These are phyloP conservation scores for Gracilariopsis chorda DNA, from an alignment of 23 red algal genomes.

Conservation along the genomic window DNA sequence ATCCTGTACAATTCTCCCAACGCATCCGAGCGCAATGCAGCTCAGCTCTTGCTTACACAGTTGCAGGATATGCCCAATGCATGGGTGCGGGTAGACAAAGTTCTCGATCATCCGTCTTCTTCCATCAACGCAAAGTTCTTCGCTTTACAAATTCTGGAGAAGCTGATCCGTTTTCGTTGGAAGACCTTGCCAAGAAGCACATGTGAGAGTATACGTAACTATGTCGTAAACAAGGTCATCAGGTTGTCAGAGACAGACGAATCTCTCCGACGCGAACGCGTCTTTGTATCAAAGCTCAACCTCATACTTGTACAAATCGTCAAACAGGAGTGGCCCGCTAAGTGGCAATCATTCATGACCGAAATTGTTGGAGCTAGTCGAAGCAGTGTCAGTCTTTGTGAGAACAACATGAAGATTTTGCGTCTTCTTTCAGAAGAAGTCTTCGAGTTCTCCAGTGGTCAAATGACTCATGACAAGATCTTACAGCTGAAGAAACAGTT, in stretches of 20 bases:
- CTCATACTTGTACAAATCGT: slow-evolving; percentile 94
- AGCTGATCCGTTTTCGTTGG: slow-evolving; percentile 95
- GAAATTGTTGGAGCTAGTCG: slow-evolving; percentile 88
- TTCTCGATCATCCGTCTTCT: slow-evolving; percentile 70
- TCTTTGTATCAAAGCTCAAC: slow-evolving; percentile 95
- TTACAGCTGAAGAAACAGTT: slow-evolving; percentile 89
- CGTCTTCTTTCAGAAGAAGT: slow-evolving; percentile 94
- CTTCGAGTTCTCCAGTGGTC: slow-evolving; percentile 92
- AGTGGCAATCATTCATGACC: slow-evolving; percentile 86
- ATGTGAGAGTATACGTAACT: slow-evolving; percentile 82
- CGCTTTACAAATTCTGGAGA: slow-evolving; percentile 88
- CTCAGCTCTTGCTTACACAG: slow-evolving; percentile 73
- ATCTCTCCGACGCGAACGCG: slow-evolving; percentile 62
- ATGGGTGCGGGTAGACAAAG: slow-evolving; percentile 94
- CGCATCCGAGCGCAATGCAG: slow-evolving; percentile 76
- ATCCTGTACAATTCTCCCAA: slow-evolving; percentile 68
- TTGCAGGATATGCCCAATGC: slow-evolving; percentile 83
- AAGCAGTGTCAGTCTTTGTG: slow-evolving; percentile 82
- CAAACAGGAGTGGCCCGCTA: slow-evolving; percentile 95
- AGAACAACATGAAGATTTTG: slow-evolving; percentile 98
- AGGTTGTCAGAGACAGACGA: slow-evolving; percentile 74
- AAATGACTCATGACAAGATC: slow-evolving; percentile 96
- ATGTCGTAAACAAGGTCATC: slow-evolving; percentile 93
- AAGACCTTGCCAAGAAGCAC: slow-evolving; percentile 88
- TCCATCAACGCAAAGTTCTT: slow-evolving; percentile 87